phyloP scores from a whole-genome alignment of 2,329 filamentous ascomycete genomes.

The Ceratocystis lukuohia region DNA sequence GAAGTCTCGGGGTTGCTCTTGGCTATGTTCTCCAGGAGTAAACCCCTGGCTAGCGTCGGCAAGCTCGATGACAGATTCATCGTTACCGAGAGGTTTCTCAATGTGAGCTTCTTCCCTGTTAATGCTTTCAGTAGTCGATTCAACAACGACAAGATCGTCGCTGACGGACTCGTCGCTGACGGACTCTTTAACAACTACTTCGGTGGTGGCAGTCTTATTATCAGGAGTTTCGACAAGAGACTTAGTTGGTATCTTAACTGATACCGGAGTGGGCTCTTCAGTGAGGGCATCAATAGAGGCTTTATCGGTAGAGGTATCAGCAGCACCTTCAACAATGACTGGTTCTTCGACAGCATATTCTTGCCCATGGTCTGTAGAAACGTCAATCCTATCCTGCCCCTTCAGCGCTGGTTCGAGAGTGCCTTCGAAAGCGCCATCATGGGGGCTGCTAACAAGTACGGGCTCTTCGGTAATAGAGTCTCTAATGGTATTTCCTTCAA shows the following conservation, averaged over 20 bases:
- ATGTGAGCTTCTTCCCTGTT: not conserved
- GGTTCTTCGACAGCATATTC: not conserved
- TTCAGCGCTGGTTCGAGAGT: not conserved
- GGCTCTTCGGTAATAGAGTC: not conserved
- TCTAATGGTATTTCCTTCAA: not conserved
- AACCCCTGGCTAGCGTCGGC: not conserved
- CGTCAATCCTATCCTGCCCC: too few species aligned
- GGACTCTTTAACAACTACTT: not conserved
- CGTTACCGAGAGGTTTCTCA: not conserved
- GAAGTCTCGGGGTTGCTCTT: not conserved
- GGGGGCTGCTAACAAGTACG: not conserved
- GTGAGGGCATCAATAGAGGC: not conserved
- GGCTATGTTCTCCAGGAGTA: not conserved
- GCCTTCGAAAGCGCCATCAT: not conserved
- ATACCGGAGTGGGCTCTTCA: not conserved
- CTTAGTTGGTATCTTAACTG: not conserved
- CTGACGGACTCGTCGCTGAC: not conserved
- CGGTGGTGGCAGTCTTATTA: not conserved
- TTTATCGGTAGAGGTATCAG: not conserved
- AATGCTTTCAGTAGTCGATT: not conserved
- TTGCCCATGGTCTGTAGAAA: too few species aligned
- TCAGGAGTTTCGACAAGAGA: not conserved
- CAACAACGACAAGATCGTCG: not conserved
- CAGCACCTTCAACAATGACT: not conserved
- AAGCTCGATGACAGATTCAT: not conserved